These are phyloP conservation scores for Neurospora pannonica DNA, from an alignment of 495 filamentous ascomycete genomes.

Conservation along the genomic window DNA sequence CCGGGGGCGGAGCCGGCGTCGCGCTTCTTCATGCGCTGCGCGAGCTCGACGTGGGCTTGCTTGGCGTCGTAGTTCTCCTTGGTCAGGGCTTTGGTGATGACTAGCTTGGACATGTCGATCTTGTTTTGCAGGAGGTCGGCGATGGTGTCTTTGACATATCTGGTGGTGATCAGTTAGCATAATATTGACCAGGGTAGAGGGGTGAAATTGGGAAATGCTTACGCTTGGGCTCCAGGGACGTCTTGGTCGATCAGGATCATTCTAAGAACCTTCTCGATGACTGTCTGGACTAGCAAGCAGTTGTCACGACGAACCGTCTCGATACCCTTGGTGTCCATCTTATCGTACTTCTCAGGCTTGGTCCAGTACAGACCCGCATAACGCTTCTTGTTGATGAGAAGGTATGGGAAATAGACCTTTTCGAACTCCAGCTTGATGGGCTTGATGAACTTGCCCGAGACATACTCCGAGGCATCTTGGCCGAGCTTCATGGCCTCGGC, in stretches of 20 bases:
- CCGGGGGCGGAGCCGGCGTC: slow-evolving; percentile 92
- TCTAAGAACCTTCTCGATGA: slow-evolving; percentile 91
- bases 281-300: slow-evolving; percentile 86
- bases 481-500: slow-evolving; percentile 88
- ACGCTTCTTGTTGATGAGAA: slow-evolving; percentile 99
- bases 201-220: slow-evolving; percentile 28
- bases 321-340: slow-evolving; percentile 99
- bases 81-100: slow-evolving; percentile 94
- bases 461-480: slow-evolving; percentile 75
- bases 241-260: slow-evolving; percentile 95
- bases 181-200: not conserved
- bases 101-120: slow-evolving; percentile 96
- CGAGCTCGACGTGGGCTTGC: slow-evolving; percentile 92
- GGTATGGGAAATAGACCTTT: slow-evolving; percentile 97
- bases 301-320: slow-evolving; percentile 97
- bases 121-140: slow-evolving; percentile 95
- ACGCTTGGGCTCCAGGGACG: slow-evolving; percentile 85
- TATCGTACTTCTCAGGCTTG: slow-evolving; percentile 86
- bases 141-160: slow-evolving; percentile 94
- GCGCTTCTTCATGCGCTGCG: slow-evolving; percentile 88
- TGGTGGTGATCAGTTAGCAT: slow-evolving; percentile 27
- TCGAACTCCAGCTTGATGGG: slow-evolving; percentile 99
- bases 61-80: slow-evolving; percentile 75
- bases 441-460: slow-evolving; percentile 84
- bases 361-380: slow-evolving; percentile 98